Percentiles rank a stretch among this genome's conserved stretches.
Evolutionary conservation across 1,284 basidiomycete genomes (phyloP).

Genomic region (Sporisorium exsertum): DNA sequence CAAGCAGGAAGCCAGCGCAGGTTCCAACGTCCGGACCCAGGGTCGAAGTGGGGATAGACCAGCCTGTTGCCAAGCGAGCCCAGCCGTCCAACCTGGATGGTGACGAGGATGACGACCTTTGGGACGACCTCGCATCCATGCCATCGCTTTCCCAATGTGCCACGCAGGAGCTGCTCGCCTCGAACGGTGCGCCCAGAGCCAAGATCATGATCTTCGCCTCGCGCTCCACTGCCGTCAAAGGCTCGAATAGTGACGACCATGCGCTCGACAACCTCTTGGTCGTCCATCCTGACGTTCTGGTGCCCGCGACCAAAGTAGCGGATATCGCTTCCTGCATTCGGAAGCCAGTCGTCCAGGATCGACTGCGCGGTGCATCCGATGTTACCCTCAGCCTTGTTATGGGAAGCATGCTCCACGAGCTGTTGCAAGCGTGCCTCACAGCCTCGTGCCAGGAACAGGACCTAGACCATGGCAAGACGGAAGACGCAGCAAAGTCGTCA

Average conservation of each 20-base stretch:
- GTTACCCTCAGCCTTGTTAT: constrained; percentile 54
- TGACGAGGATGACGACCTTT: constrained; percentile 40
- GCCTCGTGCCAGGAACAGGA: constrained; percentile 3
- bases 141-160: constrained; percentile 38
- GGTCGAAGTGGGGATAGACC: constrained; percentile 20
- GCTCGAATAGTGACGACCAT: constrained; percentile 8
- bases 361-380: constrained; percentile 51
- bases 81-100: neutral
- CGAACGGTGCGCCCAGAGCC: constrained; percentile 14
- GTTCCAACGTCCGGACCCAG: neutral
- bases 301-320: constrained; percentile 62
- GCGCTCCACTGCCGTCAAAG: neutral
- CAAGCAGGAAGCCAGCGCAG: neutral
- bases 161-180: constrained; percentile 33
- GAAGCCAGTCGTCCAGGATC: constrained; percentile 60
- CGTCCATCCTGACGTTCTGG: constrained; percentile 63
- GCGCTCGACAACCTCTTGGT: constrained; percentile 60
- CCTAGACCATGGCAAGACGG: neutral
- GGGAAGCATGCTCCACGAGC: constrained; percentile 65
- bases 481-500: neutral
- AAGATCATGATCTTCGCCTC: constrained; percentile 39
- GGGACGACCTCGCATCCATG: constrained; percentile 48
- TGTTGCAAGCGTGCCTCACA: constrained; percentile 64
- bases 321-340: constrained; percentile 62
- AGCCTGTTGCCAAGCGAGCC: neutral